phyloP scores from a whole-genome alignment of 225 moss, liverwort and hornwort species.

The Asterella californica region DNA sequence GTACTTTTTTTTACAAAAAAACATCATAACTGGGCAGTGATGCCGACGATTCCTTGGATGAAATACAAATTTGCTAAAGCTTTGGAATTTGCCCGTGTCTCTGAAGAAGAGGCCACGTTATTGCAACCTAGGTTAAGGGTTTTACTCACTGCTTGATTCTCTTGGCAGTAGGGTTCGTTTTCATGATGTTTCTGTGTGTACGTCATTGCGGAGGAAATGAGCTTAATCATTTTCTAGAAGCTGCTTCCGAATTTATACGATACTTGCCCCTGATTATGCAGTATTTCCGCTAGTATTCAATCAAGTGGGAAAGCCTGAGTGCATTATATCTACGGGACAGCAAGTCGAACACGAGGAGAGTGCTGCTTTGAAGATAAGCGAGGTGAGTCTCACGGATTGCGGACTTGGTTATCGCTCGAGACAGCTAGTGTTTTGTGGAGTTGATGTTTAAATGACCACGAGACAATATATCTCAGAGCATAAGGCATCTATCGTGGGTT shows the following conservation, averaged over 20 bases:
- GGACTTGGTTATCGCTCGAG: neutral
- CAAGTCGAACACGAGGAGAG: neutral
- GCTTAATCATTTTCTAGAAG: neutral
- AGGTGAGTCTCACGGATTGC: neutral
- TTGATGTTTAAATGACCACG: neutral
- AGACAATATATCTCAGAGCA: neutral
- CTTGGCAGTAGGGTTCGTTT: neutral
- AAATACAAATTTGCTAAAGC: neutral
- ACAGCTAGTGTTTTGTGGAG: neutral
- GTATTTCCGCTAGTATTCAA: constrained; percentile 27
- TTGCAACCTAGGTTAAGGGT: neutral
- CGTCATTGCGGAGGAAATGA: neutral
- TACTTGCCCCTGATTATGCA: constrained; percentile 16
- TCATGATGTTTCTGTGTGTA: neutral
- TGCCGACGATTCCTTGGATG: neutral
- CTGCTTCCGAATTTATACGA: neutral
- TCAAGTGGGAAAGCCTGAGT: constrained; percentile 23
- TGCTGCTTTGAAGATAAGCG: neutral
- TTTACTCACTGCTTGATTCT: neutral
- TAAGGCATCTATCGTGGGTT: neutral
- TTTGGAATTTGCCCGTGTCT: neutral
- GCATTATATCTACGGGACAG: constrained; percentile 34
- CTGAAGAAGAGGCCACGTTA: neutral
- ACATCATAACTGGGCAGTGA: neutral
- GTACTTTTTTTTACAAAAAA: neutral